Percentiles rank a stretch among this genome's conserved stretches.
Conservation (phyloP, 108 stramenopile species). For the Epithemia pelagica region DNA sequence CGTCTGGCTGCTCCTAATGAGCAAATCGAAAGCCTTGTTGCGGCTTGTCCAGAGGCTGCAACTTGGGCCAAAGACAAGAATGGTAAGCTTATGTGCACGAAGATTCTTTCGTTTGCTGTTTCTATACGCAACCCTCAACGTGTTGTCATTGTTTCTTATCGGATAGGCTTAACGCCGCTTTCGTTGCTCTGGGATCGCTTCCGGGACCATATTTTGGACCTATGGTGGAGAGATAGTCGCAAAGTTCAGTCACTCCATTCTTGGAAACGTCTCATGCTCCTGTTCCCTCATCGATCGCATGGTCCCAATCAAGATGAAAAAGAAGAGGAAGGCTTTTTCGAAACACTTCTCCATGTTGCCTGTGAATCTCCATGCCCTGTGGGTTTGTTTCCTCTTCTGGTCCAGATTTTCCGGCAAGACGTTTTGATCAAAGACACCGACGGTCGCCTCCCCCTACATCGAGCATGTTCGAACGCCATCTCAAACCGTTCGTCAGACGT, state of each 20-base stretch:
- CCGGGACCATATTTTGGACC: conserved; percentile 4
- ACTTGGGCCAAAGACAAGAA: conserved; percentile 5
- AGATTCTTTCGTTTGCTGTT: background rate
- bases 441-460: conserved; percentile 10
- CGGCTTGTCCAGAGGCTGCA: conserved; percentile 16
- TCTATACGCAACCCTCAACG: background rate
- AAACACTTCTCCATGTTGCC: background rate
- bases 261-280: conserved; percentile 21
- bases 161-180: conserved; percentile 15
- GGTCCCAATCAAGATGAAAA: conserved; percentile 8
- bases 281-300: conserved; percentile 11
- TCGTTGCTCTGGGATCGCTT: conserved; percentile 27
- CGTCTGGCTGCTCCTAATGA: conserved; percentile 16
- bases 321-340: background rate
- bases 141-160: background rate
- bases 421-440: background rate
- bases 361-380: background rate
- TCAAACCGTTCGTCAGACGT: conserved; percentile 20
- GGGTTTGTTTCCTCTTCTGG: background rate
- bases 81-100: background rate
- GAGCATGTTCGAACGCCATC: conserved; percentile 11
- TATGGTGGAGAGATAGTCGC: conserved; percentile 4
- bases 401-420: background rate
- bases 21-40: conserved; percentile 10
- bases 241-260: background rate